These are phyloP conservation scores for Nakataea oryzae DNA, from an alignment of 2,329 filamentous ascomycete genomes.

Conservation along the genomic window DNA sequence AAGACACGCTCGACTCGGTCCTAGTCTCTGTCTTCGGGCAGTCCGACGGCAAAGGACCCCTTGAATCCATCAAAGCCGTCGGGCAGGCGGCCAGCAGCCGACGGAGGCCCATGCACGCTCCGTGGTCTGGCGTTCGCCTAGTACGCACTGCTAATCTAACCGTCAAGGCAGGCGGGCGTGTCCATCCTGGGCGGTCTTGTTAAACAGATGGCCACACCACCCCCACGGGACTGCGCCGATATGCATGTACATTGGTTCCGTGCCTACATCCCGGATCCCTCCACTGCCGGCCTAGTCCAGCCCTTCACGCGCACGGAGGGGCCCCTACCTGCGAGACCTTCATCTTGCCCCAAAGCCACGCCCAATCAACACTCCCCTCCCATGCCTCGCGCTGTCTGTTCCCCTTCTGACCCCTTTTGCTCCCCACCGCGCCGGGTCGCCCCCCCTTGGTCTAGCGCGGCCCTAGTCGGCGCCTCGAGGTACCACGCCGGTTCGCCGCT, in stretches of 20 bases:
- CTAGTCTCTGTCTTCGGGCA: too few species aligned
- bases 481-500: neutral
- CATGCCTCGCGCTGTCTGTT: neutral
- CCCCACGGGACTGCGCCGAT: neutral
- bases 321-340: neutral
- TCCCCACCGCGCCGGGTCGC: too few species aligned
- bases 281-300: neutral
- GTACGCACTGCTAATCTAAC: neutral
- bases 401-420: neutral
- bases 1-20: neutral
- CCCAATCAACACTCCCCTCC: neutral
- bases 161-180: too few species aligned
- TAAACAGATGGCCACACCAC: neutral
- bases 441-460: neutral
- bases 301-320: neutral
- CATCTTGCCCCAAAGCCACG: neutral
- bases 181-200: neutral
- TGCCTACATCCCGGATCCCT: too few species aligned
- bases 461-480: neutral
- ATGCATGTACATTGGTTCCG: too few species aligned
- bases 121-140: too few species aligned
- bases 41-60: too few species aligned
- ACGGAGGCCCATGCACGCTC: neutral
- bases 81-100: neutral
- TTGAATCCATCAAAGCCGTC: too few species aligned